phyloP scores from a whole-genome alignment of 768 basidiomycete genomes.

The Lactarius indigo region DNA sequence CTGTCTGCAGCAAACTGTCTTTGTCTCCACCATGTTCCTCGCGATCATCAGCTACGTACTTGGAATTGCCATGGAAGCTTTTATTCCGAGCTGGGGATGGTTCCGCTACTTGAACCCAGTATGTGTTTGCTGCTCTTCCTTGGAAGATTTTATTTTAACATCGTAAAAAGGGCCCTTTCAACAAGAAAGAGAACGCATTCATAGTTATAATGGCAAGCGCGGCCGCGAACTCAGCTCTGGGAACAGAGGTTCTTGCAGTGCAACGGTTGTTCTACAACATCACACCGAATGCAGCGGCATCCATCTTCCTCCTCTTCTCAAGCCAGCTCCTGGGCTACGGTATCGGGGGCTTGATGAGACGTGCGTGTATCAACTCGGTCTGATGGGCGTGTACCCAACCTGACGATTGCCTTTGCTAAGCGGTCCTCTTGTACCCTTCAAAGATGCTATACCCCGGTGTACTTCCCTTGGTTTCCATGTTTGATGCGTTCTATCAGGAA shows the following conservation, averaged over 20 bases:
- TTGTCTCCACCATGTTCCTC: constrained; percentile 52
- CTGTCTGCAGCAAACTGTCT: constrained; percentile 44
- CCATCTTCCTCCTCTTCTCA: constrained; percentile 42
- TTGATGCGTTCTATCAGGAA: constrained; percentile 47
- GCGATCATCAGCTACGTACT: constrained; percentile 50
- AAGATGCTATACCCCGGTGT: constrained; percentile 50
- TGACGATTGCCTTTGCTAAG: constrained; percentile 27
- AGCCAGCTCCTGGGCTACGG: constrained; percentile 46
- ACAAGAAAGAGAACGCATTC: constrained; percentile 58
- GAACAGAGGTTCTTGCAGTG: constrained; percentile 51
- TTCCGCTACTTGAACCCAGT: constrained; percentile 53
- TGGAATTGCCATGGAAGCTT: constrained; percentile 43
- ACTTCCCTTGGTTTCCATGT: constrained; percentile 47
- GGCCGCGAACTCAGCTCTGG: constrained; percentile 51
- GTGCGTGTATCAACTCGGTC: constrained; percentile 31
- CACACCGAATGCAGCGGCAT: constrained; percentile 42
- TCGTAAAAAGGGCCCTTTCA: constrained; percentile 46
- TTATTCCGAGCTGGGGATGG: constrained; percentile 43
- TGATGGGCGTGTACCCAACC: background rate
- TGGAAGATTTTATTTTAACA: background rate
- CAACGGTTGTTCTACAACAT: constrained; percentile 46
- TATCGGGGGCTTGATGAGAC: constrained; percentile 50
- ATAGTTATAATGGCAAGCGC: constrained; percentile 59
- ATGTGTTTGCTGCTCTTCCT: constrained; percentile 24
- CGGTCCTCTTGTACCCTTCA: constrained; percentile 49